Conservation (phyloP, 345 rosid species). For the Syzygium grande region DNA sequence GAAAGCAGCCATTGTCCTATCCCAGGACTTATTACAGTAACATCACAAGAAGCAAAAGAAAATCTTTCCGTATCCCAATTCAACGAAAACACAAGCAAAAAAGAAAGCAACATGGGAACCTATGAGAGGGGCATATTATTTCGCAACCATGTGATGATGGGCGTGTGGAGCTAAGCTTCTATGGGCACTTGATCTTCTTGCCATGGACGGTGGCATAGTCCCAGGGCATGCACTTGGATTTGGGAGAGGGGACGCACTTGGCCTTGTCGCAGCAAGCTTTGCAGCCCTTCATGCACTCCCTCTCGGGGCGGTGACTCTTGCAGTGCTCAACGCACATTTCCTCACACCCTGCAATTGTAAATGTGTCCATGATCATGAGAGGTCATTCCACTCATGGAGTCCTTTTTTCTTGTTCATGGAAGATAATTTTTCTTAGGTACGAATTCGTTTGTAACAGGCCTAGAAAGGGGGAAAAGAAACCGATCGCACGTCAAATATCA, state of each 20-base stretch:
- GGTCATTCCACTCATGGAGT: neutral
- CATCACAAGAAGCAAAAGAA: neutral
- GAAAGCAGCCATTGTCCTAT: neutral
- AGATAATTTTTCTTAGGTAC: neutral
- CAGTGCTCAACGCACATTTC: neutral
- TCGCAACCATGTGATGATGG: too few relatives aligned
- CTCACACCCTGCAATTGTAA: neutral
- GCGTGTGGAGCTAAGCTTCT: neutral
- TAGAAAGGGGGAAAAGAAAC: neutral
- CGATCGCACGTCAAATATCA: neutral
- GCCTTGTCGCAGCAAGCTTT: neutral
- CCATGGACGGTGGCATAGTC: neutral
- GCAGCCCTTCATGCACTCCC: slow-evolving; percentile 1
- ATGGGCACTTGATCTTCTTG: slow-evolving; percentile 3
- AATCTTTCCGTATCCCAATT: neutral
- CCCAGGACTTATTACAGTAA: neutral
- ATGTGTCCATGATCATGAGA: neutral
- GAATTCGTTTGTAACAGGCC: neutral
- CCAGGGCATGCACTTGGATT: neutral
- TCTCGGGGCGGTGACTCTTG: neutral
- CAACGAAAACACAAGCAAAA: neutral
- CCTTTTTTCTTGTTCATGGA: neutral
- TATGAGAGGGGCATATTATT: neutral
- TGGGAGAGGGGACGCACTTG: slow-evolving; percentile 3
- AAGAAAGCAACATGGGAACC: neutral